phyloP scores from a whole-genome alignment of 176 grass and related monocot genomes.

The Phyllostachys edulis region DNA sequence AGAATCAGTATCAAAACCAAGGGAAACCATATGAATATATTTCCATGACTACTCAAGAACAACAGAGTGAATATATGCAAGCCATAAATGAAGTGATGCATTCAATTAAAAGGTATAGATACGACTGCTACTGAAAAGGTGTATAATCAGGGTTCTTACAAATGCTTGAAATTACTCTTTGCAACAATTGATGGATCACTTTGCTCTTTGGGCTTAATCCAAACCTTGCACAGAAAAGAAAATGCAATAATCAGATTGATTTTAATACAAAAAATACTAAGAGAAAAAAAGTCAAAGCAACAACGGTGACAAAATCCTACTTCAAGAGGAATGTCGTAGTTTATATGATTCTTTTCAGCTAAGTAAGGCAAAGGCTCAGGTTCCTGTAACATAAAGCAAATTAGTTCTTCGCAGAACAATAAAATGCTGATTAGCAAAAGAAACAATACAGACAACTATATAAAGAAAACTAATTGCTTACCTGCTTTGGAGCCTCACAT shows the following conservation, averaged over 20 bases:
- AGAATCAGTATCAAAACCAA: not conserved
- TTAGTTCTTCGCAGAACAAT: constrained; percentile 9
- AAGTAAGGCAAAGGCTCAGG: constrained; percentile 81
- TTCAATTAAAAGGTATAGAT: not conserved
- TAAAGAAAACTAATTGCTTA: constrained; percentile 35
- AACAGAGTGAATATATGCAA: not conserved
- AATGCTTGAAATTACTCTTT: constrained; percentile 91
- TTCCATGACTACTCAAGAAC: not conserved
- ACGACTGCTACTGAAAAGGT: not conserved
- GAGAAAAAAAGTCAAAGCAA: not conserved
- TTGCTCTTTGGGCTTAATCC: constrained; percentile 79
- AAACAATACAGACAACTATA: not conserved
- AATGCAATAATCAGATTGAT: not conserved
- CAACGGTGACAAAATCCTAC: constrained; percentile 32
- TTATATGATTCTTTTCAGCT: constrained; percentile 71
- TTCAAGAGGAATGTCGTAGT: constrained; percentile 95
- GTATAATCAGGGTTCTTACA: constrained; percentile 52
- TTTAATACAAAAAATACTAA: not conserved
- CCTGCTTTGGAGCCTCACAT: constrained; percentile 89
- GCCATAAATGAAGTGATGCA: not conserved
- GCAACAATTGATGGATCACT: constrained; percentile 59
- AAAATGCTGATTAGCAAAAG: constrained; percentile 9
- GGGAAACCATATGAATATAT: not conserved
- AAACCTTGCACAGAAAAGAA: constrained; percentile 57
- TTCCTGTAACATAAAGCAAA: constrained; percentile 61